Conservation (phyloP, 2,329 filamentous ascomycete genomes). For the Metarhizium sp. region DNA sequence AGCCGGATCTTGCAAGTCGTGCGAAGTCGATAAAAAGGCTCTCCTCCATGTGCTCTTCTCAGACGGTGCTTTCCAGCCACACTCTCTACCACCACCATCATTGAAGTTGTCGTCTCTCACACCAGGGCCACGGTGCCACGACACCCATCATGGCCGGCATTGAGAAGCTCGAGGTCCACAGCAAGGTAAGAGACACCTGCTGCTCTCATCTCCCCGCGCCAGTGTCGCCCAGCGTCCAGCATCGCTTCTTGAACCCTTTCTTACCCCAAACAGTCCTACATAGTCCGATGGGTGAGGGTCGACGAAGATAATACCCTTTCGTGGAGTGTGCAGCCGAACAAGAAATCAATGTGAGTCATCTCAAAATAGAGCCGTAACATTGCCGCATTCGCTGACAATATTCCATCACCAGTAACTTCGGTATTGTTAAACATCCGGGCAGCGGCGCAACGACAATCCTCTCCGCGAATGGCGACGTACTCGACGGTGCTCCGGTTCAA, state of each 20-base stretch:
- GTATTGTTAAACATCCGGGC: slow-evolving; percentile 93
- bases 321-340: slow-evolving; percentile 96
- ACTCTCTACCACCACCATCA: background rate
- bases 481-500: slow-evolving; percentile 35
- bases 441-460: slow-evolving; percentile 44
- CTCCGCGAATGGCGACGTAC: slow-evolving; percentile 32
- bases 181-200: slow-evolving; percentile 55
- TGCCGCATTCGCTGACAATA: slow-evolving; percentile 8
- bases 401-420: slow-evolving; percentile 61
- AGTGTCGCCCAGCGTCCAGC: background rate
- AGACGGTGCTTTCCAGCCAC: background rate
- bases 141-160: slow-evolving; percentile 67
- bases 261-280: slow-evolving; percentile 67
- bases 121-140: background rate
- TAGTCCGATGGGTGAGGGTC: slow-evolving; percentile 94
- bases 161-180: slow-evolving; percentile 94
- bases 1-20: background rate
- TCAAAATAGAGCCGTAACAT: background rate
- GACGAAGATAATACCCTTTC: slow-evolving; percentile 86
- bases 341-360: slow-evolving; percentile 70
- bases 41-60: background rate
- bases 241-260: background rate
- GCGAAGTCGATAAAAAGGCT: background rate
- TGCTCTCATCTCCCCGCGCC: background rate
- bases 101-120: background rate